A percentile compares a stretch with the other conserved stretches of the same genome.
phyloP scores from a whole-genome alignment of 495 filamentous ascomycete species.

The Podospora appendiculata region DNA sequence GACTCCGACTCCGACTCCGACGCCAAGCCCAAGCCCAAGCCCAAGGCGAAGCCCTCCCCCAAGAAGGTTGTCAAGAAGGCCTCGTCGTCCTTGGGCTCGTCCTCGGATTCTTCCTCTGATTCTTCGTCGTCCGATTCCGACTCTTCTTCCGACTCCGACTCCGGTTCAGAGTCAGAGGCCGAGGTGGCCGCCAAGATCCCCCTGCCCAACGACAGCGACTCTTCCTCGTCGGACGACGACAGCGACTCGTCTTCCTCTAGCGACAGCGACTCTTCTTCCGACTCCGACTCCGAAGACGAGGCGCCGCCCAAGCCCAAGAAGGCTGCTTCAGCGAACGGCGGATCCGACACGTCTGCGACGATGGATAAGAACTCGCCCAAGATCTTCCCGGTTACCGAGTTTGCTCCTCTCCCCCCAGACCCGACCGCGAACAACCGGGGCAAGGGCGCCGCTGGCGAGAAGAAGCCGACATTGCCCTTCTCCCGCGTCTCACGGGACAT shows the following conservation, averaged over 20 bases:
- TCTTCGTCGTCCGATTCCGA: conserved; percentile 23
- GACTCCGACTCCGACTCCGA: conserved; percentile 24
- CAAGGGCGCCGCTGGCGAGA: conserved; percentile 24
- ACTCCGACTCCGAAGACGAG: conserved; percentile 27
- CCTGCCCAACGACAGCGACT: conserved; percentile 34
- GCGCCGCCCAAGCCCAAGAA: conserved; percentile 19
- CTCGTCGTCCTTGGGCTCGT: conserved; percentile 21
- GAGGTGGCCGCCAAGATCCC: conserved; percentile 47
- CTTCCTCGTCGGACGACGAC: conserved; percentile 17
- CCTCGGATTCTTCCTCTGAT: conserved; percentile 15
- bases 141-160: conserved; percentile 23
- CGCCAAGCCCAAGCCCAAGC: conserved; percentile 23
- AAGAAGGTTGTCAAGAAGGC: conserved; percentile 8
- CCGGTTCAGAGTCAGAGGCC: conserved; percentile 30
- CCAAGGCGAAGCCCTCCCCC: conserved; percentile 14
- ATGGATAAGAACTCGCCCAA: conserved; percentile 34
- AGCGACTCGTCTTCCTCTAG: conserved; percentile 13
- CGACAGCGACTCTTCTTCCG: conserved; percentile 22
- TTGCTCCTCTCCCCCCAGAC: conserved; percentile 44
- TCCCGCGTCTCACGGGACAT: conserved; percentile 53
- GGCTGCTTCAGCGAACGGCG: conserved; percentile 5
- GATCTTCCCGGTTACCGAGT: conserved; percentile 22
- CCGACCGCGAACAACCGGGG: conserved; percentile 39
- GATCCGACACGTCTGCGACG: conserved; percentile 34
- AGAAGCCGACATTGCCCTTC: conserved; percentile 54